A percentile compares a stretch with the other conserved stretches of the same genome.
phyloP scores from a whole-genome alignment of 2,329 filamentous ascomycete species.

The Aureobasidium pullulans region DNA sequence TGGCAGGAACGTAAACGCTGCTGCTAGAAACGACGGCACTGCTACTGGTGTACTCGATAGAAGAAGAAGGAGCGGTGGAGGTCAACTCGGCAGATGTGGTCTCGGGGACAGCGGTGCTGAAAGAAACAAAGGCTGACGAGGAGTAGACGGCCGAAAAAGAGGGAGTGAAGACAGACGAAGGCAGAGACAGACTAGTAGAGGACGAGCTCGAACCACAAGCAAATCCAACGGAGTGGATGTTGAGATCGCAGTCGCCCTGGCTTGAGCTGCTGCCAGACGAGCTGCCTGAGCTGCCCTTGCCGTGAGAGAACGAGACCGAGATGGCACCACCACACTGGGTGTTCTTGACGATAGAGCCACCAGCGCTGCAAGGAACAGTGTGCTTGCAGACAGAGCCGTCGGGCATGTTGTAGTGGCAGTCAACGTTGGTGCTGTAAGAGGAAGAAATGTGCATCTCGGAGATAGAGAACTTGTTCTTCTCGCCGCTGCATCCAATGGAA shows the following conservation, averaged over 20 bases:
- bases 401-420: constrained; percentile 82
- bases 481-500: constrained; percentile 48
- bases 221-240: constrained; percentile 67
- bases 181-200: background rate
- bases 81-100: constrained; percentile 18
- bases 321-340: constrained; percentile 87
- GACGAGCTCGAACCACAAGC: constrained; percentile 49
- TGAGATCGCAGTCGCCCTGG: constrained; percentile 57
- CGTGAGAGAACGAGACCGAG: constrained; percentile 61
- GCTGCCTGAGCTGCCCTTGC: constrained; percentile 40
- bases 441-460: constrained; percentile 64
- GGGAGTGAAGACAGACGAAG: background rate
- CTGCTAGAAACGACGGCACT: background rate
- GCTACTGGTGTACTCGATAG: background rate
- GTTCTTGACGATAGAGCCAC: constrained; percentile 68
- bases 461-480: constrained; percentile 62
- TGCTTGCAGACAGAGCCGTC: constrained; percentile 80
- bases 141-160: constrained; percentile 5
- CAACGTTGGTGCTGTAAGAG: constrained; percentile 68
- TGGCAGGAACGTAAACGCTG: constrained; percentile 18
- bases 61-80: constrained; percentile 1
- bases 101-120: constrained; percentile 21
- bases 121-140: constrained; percentile 14
- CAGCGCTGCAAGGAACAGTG: constrained; percentile 56
- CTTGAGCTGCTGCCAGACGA: constrained; percentile 20